Conservation (phyloP, 2,329 filamentous ascomycete species). For the Fusarium sp. region DNA sequence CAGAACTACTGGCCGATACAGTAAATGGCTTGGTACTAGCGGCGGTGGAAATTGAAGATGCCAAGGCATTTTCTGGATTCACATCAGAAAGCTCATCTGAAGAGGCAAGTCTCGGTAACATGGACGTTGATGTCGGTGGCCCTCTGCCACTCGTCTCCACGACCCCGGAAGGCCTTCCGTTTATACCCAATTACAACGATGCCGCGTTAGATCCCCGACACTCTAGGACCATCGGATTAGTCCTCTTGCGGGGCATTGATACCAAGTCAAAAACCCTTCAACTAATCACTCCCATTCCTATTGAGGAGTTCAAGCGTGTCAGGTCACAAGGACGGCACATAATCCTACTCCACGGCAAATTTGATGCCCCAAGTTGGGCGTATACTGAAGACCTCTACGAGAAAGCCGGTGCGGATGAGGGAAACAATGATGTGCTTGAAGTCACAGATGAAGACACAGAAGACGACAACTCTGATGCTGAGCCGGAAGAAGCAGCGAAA, state of each 20-base stretch:
- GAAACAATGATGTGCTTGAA: constrained; percentile 43
- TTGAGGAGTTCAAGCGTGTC: constrained; percentile 52
- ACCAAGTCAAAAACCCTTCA: constrained; percentile 64
- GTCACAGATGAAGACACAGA: constrained; percentile 49
- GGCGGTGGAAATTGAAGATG: constrained; percentile 69
- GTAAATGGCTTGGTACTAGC: constrained; percentile 79
- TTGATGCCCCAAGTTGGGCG: constrained; percentile 76
- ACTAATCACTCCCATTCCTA: constrained; percentile 69
- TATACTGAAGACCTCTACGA: constrained; percentile 72
- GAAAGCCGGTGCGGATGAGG: constrained; percentile 46
- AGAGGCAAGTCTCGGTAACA: constrained; percentile 22
- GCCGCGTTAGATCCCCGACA: constrained; percentile 68
- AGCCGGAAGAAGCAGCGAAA: constrained; percentile 39
- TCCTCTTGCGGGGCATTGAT: constrained; percentile 78
- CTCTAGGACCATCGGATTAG: constrained; percentile 71
- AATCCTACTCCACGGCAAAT: constrained; percentile 74
- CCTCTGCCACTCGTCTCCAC: constrained; percentile 15
- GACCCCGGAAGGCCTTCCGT: constrained; percentile 67
- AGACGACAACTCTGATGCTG: constrained; percentile 46
- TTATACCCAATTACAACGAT: constrained; percentile 66
- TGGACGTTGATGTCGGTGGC: constrained; percentile 17
- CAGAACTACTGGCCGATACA: constrained; percentile 69
- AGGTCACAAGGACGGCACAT: constrained; percentile 58
- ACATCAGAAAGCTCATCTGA: neutral
- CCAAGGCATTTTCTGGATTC: constrained; percentile 57